A percentile compares a stretch with the other conserved stretches of the same genome.
These are phyloP conservation scores for Fraxinus sp. DNA, from an alignment of 305 asterid species.

Conservation along the genomic window DNA sequence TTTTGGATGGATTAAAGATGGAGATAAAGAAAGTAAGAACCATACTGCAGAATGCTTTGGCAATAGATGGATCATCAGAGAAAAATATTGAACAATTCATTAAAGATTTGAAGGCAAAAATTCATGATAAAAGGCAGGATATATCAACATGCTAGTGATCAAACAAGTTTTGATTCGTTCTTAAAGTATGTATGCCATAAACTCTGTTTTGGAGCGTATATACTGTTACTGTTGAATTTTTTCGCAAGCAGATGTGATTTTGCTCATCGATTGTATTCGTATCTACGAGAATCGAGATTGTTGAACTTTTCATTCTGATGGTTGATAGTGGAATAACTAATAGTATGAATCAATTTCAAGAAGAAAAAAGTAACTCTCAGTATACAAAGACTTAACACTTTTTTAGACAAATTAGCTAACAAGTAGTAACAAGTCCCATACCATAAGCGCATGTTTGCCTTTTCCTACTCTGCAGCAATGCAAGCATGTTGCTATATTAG, in stretches of 20 bases:
- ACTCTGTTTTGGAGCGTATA: not conserved
- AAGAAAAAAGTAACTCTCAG: too few species aligned
- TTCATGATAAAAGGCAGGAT: not conserved
- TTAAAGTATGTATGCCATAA: not conserved
- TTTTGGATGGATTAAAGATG: conserved; percentile 25
- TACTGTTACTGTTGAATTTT: not conserved
- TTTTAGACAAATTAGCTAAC: too few species aligned
- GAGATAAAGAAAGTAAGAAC: conserved; percentile 33
- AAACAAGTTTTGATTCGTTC: not conserved
- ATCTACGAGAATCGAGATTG: not conserved
- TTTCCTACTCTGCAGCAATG: too few species aligned
- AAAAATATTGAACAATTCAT: conserved; percentile 39
- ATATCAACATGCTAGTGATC: not conserved
- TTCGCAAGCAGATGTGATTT: not conserved
- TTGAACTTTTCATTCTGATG: not conserved
- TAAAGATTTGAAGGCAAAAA: conserved; percentile 37
- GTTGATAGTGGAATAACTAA: not conserved
- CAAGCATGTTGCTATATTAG: too few species aligned
- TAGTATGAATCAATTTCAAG: not conserved
- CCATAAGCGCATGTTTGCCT: too few species aligned
- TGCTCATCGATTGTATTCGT: not conserved
- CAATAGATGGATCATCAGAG: conserved; percentile 50
- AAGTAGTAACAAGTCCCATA: too few species aligned
- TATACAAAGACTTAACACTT: too few species aligned
- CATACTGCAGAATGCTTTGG: conserved; percentile 42